Evolutionary conservation across 257 asterid genomes (phyloP), one percentile per base, ranked within the genome.

Genomic region (Anisodus tanguticus): DNA sequence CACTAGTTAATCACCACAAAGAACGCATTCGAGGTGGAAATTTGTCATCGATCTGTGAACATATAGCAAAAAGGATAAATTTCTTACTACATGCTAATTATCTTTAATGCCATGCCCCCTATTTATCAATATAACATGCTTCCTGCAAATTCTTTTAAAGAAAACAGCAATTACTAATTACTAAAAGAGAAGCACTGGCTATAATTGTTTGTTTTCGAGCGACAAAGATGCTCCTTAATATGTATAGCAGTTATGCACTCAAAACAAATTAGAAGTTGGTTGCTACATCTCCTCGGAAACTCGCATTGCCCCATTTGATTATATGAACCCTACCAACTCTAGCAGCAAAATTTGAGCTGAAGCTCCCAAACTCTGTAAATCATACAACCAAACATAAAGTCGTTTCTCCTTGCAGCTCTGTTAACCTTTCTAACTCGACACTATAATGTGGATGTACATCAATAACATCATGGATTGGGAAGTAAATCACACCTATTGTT

Each of bases 401-500:
- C 41, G 10, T 64, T 64, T 8, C 71, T 64, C 68, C 37, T 64
- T 26, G 17, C 6, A 64, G 71, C 43, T 26, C 70, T 43, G 26
- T 8, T 10, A 64, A 64, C 71, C 43, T 26, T 64, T 43, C 71
- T 10, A 64, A 26, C 41, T 63, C 70, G 26, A 13, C 43, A 63
- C 70, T 22, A 26, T 1, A 10, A 64, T 26, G 43, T 64, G 71
- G 39, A 64, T 64, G 43, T 64, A 64, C 0, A 64, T 9, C 71
- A 64, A 64, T 1, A 26, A 64, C 9, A 9, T 64, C 41, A 10
- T 11, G 43, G 41, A 1, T 16, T 26, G 3, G 71, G 1, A 64
- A 64, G 71, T 64, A 64, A 64, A 63, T 64, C 71, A 31, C 35
- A 64, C 71, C 71, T 64, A 64, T 9, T 64, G 17, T 64, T 64